phyloP scores from a whole-genome alignment of 2,329 filamentous ascomycete genomes.

The Rhynchosporium graminicola region DNA sequence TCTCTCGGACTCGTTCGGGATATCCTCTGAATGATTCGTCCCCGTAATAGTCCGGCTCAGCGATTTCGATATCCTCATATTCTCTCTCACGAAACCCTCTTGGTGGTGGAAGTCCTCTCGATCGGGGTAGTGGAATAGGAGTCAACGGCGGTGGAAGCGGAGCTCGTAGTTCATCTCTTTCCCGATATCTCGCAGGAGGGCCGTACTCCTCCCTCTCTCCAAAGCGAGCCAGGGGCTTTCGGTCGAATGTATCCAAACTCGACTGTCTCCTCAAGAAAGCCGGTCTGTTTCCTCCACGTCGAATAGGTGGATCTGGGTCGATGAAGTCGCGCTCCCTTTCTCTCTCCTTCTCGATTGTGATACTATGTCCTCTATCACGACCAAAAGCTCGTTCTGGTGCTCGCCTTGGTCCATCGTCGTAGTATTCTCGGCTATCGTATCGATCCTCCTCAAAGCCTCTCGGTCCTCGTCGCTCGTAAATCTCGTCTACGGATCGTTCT shows the following conservation, averaged over 20 bases:
- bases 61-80: constrained; percentile 66
- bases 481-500: constrained; percentile 52
- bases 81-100: constrained; percentile 57
- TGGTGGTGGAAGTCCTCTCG: constrained; percentile 60
- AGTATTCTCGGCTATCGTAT: constrained; percentile 45
- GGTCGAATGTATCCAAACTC: constrained; percentile 87
- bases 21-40: constrained; percentile 71
- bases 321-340: constrained; percentile 33
- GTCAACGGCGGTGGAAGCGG: constrained; percentile 44
- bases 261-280: constrained; percentile 77
- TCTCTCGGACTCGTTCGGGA: constrained; percentile 61
- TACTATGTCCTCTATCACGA: constrained; percentile 49
- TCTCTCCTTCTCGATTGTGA: constrained; percentile 37
- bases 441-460: constrained; percentile 38
- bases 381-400: constrained; percentile 50
- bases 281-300: constrained; percentile 54
- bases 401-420: constrained; percentile 47
- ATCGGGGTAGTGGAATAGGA: constrained; percentile 70
- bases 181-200: constrained; percentile 53
- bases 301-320: constrained; percentile 31
- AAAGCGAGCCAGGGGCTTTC: constrained; percentile 60
- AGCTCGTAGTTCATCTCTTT: constrained; percentile 47
- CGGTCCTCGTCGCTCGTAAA: constrained; percentile 48
- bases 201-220: constrained; percentile 54
- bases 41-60: constrained; percentile 67